A percentile compares a stretch with the other conserved stretches of the same genome.
Conservation (phyloP, 495 filamentous ascomycete genomes). For the Penicillium parvum region DNA sequence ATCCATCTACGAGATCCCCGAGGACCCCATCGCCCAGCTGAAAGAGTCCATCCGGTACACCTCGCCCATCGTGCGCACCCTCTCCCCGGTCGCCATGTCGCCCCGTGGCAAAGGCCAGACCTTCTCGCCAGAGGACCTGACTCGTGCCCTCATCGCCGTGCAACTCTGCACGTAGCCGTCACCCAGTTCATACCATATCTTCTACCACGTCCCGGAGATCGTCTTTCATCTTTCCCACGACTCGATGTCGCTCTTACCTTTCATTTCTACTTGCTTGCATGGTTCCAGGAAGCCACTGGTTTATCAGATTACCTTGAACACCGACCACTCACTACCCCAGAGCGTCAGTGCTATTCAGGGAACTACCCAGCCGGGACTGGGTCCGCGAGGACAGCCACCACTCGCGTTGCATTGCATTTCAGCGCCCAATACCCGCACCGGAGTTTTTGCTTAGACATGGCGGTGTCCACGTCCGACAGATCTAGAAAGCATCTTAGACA, state of each 20-base stretch:
- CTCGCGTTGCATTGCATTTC: background rate
- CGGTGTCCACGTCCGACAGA: background rate
- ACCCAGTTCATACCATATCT: slow-evolving; percentile 11
- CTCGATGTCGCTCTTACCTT: slow-evolving; percentile 12
- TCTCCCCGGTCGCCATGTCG: slow-evolving; percentile 27
- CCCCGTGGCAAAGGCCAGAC: slow-evolving; percentile 29
- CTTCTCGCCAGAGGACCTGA: slow-evolving; percentile 40
- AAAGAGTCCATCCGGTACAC: slow-evolving; percentile 37
- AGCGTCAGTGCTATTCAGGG: background rate
- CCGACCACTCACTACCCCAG: background rate
- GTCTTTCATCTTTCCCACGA: slow-evolving; percentile 8
- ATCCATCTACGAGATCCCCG: slow-evolving; percentile 20
- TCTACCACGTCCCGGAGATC: slow-evolving; percentile 19
- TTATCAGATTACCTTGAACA: no score
- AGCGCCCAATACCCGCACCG: background rate
- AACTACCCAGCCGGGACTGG: background rate
- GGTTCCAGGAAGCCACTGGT: no score
- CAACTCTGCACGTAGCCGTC: slow-evolving; percentile 31
- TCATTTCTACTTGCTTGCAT: background rate
- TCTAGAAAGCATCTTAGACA: background rate
- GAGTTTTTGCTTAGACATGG: background rate
- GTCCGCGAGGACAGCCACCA: background rate
- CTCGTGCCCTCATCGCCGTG: slow-evolving; percentile 40
- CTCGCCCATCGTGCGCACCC: slow-evolving; percentile 31
- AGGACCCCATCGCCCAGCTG: slow-evolving; percentile 30